A percentile compares a stretch with the other conserved stretches of the same genome.
Evolutionary conservation across 768 basidiomycete genomes (phyloP).

Genomic region (Suillus sp.): DNA sequence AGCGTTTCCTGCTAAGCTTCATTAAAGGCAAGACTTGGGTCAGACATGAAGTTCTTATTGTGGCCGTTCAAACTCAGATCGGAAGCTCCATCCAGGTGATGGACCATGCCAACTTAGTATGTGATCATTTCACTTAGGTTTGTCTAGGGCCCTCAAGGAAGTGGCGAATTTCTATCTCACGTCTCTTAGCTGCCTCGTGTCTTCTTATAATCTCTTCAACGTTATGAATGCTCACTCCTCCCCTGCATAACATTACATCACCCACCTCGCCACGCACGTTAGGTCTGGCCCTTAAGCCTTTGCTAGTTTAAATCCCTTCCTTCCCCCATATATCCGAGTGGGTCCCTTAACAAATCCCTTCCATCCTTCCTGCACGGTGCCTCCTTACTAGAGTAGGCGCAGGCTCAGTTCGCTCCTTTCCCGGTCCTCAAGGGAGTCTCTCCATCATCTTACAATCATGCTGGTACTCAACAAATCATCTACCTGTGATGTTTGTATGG

Average conservation of each 20-base stretch:
- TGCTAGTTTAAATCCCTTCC: constrained; percentile 23
- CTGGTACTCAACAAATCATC: constrained; percentile 65
- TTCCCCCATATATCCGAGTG: constrained; percentile 22
- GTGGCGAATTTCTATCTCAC: constrained; percentile 32
- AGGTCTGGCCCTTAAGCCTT: constrained; percentile 28
- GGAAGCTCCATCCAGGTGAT: constrained; percentile 14
- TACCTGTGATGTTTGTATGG: constrained; percentile 76
- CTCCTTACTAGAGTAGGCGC: background rate
- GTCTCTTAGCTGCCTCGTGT: constrained; percentile 39
- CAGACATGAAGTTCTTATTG: constrained; percentile 7
- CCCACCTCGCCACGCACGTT: constrained; percentile 32
- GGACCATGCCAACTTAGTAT: constrained; percentile 4
- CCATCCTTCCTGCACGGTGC: constrained; percentile 3
- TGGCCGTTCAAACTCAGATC: constrained; percentile 15
- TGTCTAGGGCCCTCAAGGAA: constrained; percentile 14
- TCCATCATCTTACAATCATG: constrained; percentile 48
- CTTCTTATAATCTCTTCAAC: constrained; percentile 36
- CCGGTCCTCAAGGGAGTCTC: constrained; percentile 6
- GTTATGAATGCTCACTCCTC: constrained; percentile 23
- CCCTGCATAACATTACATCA: constrained; percentile 27
- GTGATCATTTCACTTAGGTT: constrained; percentile 1
- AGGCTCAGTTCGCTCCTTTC: constrained; percentile 14
- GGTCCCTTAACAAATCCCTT: constrained; percentile 41
- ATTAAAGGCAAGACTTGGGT: constrained; percentile 6
- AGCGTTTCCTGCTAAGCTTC: background rate